Evolutionary conservation across 768 basidiomycete species (phyloP).

Genomic region (Phallus indusiatus): DNA sequence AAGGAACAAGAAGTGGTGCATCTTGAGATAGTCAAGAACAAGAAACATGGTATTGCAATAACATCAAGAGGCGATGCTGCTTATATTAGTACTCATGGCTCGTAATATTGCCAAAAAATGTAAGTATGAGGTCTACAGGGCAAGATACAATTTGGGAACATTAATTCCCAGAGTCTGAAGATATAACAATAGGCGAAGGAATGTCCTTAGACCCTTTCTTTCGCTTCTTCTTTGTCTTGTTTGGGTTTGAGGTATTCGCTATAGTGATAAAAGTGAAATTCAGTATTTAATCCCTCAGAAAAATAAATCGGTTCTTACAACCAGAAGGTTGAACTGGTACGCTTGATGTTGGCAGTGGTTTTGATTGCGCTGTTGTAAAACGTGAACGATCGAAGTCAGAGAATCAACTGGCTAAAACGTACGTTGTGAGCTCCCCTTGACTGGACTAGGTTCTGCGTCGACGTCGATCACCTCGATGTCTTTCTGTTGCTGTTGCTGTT

Average conservation of each 20-base stretch:
- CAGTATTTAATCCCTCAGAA: background rate
- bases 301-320: constrained; percentile 10
- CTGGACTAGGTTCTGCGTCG: constrained; percentile 12
- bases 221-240: constrained; percentile 25
- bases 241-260: constrained; percentile 18
- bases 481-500: too few species aligned
- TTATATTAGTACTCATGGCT: too few species aligned
- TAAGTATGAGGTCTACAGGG: background rate
- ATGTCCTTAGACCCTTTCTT: constrained; percentile 13
- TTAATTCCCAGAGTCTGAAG: background rate
- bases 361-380: constrained; percentile 10
- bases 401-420: constrained; percentile 53
- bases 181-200: background rate
- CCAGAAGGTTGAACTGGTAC: constrained; percentile 9
- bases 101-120: too few species aligned
- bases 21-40: too few species aligned
- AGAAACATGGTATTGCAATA: too few species aligned
- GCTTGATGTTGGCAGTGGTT: constrained; percentile 12
- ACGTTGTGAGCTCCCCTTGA: constrained; percentile 37
- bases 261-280: constrained; percentile 12
- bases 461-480: constrained; percentile 9
- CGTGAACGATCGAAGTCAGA: constrained; percentile 35
- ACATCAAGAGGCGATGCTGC: too few species aligned
- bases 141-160: background rate
- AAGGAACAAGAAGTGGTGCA: too few species aligned